phyloP scores from a whole-genome alignment of 805 yeast species.

The Lipomyces yamadae region DNA sequence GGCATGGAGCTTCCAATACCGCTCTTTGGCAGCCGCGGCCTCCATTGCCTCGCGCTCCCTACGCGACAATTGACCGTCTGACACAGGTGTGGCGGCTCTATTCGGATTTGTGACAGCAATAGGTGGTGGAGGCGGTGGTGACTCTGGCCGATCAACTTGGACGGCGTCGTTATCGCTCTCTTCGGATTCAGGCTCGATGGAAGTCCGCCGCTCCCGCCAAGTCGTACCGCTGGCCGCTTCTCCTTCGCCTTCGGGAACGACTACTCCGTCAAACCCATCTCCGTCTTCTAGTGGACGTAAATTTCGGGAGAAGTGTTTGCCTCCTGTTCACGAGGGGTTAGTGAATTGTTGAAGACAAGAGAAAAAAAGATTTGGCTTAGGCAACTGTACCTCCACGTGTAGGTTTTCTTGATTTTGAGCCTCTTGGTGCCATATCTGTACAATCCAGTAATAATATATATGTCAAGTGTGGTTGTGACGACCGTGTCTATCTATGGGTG shows the following conservation, averaged over 20 bases:
- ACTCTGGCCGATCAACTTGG: slow-evolving; percentile 7
- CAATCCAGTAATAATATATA: neutral
- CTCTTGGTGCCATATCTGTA: slow-evolving; percentile 33
- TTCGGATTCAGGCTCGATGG: slow-evolving; percentile 1
- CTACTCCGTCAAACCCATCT: slow-evolving; percentile 13
- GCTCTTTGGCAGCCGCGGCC: slow-evolving; percentile 36
- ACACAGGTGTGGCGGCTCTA: slow-evolving; percentile 5
- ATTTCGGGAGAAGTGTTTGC: slow-evolving; percentile 35
- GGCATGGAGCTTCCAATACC: slow-evolving; percentile 37
- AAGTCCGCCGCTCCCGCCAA: slow-evolving; percentile 15
- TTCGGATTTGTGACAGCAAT: slow-evolving; percentile 33
- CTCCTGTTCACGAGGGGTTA: slow-evolving; percentile 18
- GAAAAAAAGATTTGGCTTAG: too few species aligned
- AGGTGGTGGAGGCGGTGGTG: slow-evolving; percentile 36
- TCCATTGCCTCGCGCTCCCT: slow-evolving; percentile 37
- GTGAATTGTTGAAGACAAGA: neutral
- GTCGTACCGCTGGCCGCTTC: neutral
- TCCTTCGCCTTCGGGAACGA: slow-evolving; percentile 21
- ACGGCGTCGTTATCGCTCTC: slow-evolving; percentile 10
- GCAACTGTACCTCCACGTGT: slow-evolving; percentile 29
- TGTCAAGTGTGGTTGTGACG: too few species aligned
- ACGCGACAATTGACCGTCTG: slow-evolving; percentile 26
- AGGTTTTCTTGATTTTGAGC: slow-evolving; percentile 30
- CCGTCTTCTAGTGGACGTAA: slow-evolving; percentile 14
- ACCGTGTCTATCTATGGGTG: too few species aligned